These are phyloP conservation scores for Prunus armeniaca DNA, from an alignment of 306 rosid genomes.

Conservation along the genomic window DNA sequence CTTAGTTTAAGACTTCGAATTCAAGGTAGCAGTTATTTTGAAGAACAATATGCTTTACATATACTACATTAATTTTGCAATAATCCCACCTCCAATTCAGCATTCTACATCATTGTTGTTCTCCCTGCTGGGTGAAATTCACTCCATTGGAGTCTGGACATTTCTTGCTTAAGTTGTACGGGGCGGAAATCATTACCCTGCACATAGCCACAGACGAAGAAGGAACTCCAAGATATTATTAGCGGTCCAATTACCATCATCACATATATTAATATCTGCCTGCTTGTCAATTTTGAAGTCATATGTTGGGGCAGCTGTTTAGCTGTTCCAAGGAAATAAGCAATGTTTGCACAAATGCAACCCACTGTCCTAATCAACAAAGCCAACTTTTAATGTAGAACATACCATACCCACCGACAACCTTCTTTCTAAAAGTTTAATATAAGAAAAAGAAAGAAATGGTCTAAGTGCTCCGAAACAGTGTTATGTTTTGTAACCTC, in stretches of 20 bases:
- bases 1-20: slow-evolving; percentile 19
- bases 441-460: neutral
- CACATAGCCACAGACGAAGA: slow-evolving; percentile 17
- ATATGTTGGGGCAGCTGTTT: neutral
- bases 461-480: neutral
- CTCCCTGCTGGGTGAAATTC: slow-evolving; percentile 38
- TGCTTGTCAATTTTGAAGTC: neutral
- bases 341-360: neutral
- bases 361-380: neutral
- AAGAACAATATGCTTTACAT: slow-evolving; percentile 26
- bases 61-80: slow-evolving; percentile 28
- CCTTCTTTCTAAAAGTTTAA: neutral
- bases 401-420: neutral
- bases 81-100: slow-evolving; percentile 19
- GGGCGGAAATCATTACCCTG: slow-evolving; percentile 81
- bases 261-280: neutral
- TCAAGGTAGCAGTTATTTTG: neutral
- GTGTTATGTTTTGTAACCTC: neutral
- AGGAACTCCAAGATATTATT: slow-evolving; percentile 12
- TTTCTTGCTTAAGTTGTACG: slow-evolving; percentile 61
- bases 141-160: slow-evolving; percentile 52
- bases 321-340: neutral
- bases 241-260: slow-evolving; percentile 3
- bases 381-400: neutral
- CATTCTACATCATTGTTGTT: slow-evolving; percentile 15